These are phyloP conservation scores for Imleria badia DNA, from an alignment of 768 basidiomycete genomes.

Conservation along the genomic window DNA sequence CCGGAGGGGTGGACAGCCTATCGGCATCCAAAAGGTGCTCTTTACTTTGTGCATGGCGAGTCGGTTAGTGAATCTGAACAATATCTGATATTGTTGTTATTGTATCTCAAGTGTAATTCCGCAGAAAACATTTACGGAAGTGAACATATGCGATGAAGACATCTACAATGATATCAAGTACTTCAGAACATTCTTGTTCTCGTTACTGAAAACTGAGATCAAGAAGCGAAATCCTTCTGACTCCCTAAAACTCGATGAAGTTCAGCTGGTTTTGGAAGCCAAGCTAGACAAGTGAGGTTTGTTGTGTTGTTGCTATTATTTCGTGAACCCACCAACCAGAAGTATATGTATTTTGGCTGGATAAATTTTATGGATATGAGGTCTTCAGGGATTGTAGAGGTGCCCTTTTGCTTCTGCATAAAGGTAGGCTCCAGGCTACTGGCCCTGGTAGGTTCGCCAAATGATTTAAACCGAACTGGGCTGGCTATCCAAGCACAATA, in stretches of 20 bases:
- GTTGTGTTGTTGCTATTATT: slow-evolving; percentile 48
- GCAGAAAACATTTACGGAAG: slow-evolving; percentile 57
- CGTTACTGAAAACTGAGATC: slow-evolving; percentile 20
- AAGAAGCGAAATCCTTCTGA: slow-evolving; percentile 10
- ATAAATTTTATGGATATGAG: slow-evolving; percentile 37
- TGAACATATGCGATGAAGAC: slow-evolving; percentile 43
- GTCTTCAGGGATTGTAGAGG: slow-evolving; percentile 32
- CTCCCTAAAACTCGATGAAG: slow-evolving; percentile 28
- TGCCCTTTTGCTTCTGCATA: slow-evolving; percentile 17
- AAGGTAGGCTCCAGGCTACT: slow-evolving; percentile 14
- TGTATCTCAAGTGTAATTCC: slow-evolving; percentile 12
- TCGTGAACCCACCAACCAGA: slow-evolving; percentile 45
- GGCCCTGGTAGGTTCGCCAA: neutral
- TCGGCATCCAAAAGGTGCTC: slow-evolving; percentile 60
- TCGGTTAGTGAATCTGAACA: slow-evolving; percentile 36
- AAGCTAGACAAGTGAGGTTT: slow-evolving; percentile 16
- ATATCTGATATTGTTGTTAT: neutral
- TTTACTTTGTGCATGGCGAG: slow-evolving; percentile 51
- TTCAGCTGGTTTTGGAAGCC: slow-evolving; percentile 50
- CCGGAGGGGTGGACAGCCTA: slow-evolving; percentile 45
- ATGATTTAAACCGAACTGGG: slow-evolving; percentile 16
- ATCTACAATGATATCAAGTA: slow-evolving; percentile 36
- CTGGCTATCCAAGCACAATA: slow-evolving; percentile 37
- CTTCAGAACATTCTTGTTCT: slow-evolving; percentile 27
- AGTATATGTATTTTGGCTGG: slow-evolving; percentile 59